These are phyloP conservation scores for Globisporangium barbulae DNA, from an alignment of 352 stramenopile species.

Conservation along the genomic window DNA sequence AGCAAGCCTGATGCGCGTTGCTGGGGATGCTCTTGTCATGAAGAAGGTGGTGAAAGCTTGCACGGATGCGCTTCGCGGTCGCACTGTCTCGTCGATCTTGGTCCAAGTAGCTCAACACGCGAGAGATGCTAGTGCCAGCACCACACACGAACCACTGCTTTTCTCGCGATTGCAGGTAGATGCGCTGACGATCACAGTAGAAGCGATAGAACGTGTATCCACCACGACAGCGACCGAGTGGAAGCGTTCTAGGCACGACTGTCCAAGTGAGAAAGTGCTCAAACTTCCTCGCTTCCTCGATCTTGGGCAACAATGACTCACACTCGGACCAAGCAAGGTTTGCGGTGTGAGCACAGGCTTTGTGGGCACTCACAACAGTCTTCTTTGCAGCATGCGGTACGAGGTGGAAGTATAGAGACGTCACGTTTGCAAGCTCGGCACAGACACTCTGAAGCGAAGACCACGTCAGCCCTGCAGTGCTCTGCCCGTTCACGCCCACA, in stretches of 20 bases:
- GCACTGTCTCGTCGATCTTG: conserved; percentile 21
- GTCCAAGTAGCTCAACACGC: conserved; percentile 59
- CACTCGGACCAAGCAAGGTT: conserved; percentile 71
- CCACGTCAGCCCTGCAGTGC: conserved; percentile 44
- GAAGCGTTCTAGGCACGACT: conserved; percentile 57
- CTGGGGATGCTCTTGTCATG: conserved; percentile 20
- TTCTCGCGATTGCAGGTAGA: conserved; percentile 51
- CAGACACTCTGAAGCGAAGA: conserved; percentile 37
- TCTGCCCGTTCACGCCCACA: conserved; percentile 60
- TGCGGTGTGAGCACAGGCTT: conserved; percentile 49
- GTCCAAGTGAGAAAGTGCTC: conserved; percentile 60
- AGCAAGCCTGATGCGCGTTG: conserved; percentile 22
- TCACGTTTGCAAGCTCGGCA: conserved; percentile 24
- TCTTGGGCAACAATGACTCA: conserved; percentile 37
- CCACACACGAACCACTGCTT: conserved; percentile 48
- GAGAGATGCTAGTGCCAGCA: conserved; percentile 23
- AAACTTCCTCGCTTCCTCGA: conserved; percentile 44
- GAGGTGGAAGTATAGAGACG: conserved; percentile 56
- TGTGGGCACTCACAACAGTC: conserved; percentile 47
- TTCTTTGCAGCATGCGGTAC: conserved; percentile 18
- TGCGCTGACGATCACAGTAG: conserved; percentile 40
- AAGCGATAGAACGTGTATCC: conserved; percentile 67
- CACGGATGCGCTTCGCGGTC: conserved; percentile 32
- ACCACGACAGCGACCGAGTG: conserved; percentile 50
- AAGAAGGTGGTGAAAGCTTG: conserved; percentile 40